These are phyloP conservation scores for Apiotrichum siamense DNA, from an alignment of 1,284 basidiomycete species.

Conservation along the genomic window DNA sequence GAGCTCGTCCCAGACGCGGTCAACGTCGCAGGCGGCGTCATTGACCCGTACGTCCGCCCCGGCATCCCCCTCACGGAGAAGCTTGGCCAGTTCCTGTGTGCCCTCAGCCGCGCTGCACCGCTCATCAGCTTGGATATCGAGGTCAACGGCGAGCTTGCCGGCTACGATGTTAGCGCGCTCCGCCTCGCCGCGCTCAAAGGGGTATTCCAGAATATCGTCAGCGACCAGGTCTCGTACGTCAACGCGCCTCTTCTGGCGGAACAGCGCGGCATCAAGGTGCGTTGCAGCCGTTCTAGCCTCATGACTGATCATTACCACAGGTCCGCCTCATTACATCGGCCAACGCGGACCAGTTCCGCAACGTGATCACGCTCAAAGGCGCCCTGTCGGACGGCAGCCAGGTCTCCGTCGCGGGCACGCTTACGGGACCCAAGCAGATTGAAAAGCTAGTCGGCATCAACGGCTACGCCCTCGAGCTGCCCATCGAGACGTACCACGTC, in stretches of 20 bases:
- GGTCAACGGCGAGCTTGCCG: conserved; percentile 5
- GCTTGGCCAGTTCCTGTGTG: conserved; percentile 9
- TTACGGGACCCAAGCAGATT: conserved; percentile 7
- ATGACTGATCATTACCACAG: not conserved
- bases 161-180: not conserved
- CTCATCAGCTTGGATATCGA: conserved; percentile 5
- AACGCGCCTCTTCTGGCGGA: conserved; percentile 7
- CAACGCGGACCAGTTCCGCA: conserved; percentile 5
- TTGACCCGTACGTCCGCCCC: conserved; percentile 7
- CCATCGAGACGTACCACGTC: conserved; percentile 6
- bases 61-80: conserved; percentile 7
- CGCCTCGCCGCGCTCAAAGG: conserved; percentile 9
- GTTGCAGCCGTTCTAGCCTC: not conserved
- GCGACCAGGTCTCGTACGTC: conserved; percentile 11
- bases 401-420: conserved; percentile 4
- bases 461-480: conserved; percentile 4
- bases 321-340: conserved; percentile 1
- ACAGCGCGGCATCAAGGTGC: not conserved
- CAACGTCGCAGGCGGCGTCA: conserved; percentile 7
- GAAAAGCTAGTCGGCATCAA: conserved; percentile 12
- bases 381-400: conserved; percentile 3
- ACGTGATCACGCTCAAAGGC: conserved; percentile 9
- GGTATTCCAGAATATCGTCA: conserved; percentile 6
- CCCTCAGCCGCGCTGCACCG: conserved; percentile 1
- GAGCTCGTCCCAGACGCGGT: conserved; percentile 9